Conservation (phyloP, 2,329 filamentous ascomycete genomes). For the Periconia sp. region DNA sequence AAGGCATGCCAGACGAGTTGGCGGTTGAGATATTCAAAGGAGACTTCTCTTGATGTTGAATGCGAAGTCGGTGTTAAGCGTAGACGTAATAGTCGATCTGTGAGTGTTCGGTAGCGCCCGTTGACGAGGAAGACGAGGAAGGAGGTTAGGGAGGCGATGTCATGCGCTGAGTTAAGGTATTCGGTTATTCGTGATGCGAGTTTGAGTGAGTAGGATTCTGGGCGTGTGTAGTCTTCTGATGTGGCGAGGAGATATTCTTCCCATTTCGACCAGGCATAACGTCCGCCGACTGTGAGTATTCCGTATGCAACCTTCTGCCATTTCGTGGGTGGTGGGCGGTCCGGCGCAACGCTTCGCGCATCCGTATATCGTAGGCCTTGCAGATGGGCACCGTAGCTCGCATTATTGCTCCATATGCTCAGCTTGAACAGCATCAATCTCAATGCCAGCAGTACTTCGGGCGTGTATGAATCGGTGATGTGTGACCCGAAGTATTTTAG, state of each 20-base stretch:
- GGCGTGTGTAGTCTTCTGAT: constrained; percentile 72
- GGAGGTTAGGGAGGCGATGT: constrained; percentile 79
- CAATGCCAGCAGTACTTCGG: constrained; percentile 81
- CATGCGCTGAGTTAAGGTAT: constrained; percentile 74
- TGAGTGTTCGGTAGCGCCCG: constrained; percentile 86
- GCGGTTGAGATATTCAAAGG: constrained; percentile 95
- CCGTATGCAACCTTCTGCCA: constrained; percentile 88
- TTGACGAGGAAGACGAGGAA: constrained; percentile 92
- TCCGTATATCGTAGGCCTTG: constrained; percentile 93
- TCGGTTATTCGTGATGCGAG: constrained; percentile 73
- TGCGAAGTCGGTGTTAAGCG: constrained; percentile 82
- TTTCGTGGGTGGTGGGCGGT: constrained; percentile 72
- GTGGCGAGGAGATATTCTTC: constrained; percentile 81
- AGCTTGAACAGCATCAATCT: constrained; percentile 89
- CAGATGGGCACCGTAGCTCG: constrained; percentile 89
- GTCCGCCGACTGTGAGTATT: constrained; percentile 81
- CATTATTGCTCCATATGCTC: constrained; percentile 94
- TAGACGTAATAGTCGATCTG: constrained; percentile 84
- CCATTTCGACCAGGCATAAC: constrained; percentile 92
- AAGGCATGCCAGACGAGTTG: constrained; percentile 99
- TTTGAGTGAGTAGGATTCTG: constrained; percentile 58
- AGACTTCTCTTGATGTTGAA: constrained; percentile 88
- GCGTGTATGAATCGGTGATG: constrained; percentile 82
- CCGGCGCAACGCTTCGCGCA: constrained; percentile 63
- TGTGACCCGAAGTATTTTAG: constrained; percentile 83